Percentiles rank a stretch among this genome's conserved stretches.
Evolutionary conservation across 768 basidiomycete species (phyloP).

Genomic region (Boletus sensibilis): DNA sequence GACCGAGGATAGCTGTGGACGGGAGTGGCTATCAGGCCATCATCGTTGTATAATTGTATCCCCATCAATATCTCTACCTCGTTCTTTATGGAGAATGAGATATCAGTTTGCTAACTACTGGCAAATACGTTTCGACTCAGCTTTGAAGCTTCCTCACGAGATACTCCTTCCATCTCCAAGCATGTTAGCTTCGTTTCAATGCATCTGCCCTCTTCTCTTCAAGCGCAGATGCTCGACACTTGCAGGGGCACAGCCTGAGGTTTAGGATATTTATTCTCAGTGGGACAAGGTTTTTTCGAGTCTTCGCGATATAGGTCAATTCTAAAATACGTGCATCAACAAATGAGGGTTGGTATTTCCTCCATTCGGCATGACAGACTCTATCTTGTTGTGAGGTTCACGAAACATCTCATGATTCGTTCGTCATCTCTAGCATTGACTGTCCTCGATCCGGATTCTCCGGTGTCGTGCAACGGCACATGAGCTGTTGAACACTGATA

Average conservation of each 20-base stretch:
- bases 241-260: not conserved
- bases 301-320: not conserved
- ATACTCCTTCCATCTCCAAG: not conserved
- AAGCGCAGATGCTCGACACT: not conserved
- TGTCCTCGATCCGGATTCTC: not conserved
- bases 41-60: conserved; percentile 13
- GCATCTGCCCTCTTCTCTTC: not conserved
- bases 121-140: not conserved
- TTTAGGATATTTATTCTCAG: not conserved
- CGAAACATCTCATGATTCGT: not conserved
- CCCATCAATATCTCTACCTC: not conserved
- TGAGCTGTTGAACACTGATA: not conserved
- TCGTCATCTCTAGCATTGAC: not conserved
- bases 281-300: not conserved
- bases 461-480: not conserved
- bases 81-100: not conserved
- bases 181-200: not conserved
- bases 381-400: no score
- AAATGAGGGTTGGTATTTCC: no score
- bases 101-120: no score
- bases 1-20: conserved; percentile 2
- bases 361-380: no score
- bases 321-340: no score
- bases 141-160: not conserved
- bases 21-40: not conserved